Conservation (phyloP, 176 grass and related monocot species). For the Oryza longistaminata region DNA sequence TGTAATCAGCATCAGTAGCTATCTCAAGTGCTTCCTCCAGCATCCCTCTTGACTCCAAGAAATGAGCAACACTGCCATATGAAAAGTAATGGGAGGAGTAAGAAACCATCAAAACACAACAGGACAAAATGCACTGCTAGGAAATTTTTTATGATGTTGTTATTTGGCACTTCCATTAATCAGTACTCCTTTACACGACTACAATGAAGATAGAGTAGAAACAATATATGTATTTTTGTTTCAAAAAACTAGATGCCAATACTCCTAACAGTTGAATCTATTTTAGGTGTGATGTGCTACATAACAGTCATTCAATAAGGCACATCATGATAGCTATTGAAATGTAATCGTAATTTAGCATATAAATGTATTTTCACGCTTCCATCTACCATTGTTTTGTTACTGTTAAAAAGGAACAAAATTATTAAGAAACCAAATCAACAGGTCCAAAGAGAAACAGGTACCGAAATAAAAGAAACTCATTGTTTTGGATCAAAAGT, state of each 20-base stretch:
- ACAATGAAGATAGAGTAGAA: too few relatives aligned
- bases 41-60: constrained; percentile 97
- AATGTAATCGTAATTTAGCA: constrained; percentile 4
- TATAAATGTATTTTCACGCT: not conserved
- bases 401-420: not conserved
- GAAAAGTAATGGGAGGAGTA: not conserved
- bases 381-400: not conserved
- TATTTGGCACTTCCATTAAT: not conserved
- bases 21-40: constrained; percentile 97
- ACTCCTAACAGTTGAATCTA: not conserved
- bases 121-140: constrained; percentile 5
- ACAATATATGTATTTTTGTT: too few relatives aligned
- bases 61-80: constrained; percentile 83
- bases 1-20: constrained; percentile 96
- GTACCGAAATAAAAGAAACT: not conserved
- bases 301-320: not conserved
- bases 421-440: not conserved
- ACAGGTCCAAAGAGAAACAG: not conserved
- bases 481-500: constrained; percentile 13
- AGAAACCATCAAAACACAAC: not conserved
- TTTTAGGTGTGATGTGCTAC: not conserved
- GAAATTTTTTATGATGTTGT: not conserved
- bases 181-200: not conserved
- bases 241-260: not conserved
- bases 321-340: not conserved